Conservation (phyloP, 768 basidiomycete species). For the Pleurotus djamor region DNA sequence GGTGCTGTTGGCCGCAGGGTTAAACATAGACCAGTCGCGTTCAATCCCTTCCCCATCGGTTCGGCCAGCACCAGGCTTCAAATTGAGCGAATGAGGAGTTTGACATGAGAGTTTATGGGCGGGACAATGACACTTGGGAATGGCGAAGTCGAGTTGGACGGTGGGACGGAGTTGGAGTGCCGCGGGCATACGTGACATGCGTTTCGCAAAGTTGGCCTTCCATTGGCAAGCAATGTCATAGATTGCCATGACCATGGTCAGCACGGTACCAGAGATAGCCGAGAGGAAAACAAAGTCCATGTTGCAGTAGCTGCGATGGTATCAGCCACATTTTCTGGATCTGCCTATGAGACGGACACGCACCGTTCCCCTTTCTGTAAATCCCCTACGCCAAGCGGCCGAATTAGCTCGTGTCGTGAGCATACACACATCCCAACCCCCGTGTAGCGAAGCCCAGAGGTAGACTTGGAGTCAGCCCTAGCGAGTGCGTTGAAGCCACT, state of each 20-base stretch:
- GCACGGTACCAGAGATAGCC: neutral
- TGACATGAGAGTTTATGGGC: neutral
- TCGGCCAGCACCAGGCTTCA: conserved; percentile 15
- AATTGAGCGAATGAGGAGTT: conserved; percentile 24
- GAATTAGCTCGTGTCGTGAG: conserved; percentile 6
- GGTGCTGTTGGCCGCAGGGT: neutral
- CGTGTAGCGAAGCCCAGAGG: conserved; percentile 6
- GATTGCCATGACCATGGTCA: conserved; percentile 11
- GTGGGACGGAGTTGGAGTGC: neutral
- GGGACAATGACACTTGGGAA: conserved; percentile 15
- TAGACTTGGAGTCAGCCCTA: conserved; percentile 7
- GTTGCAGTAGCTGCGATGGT: conserved; percentile 19
- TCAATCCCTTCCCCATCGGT: conserved; percentile 27
- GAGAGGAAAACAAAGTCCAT: conserved; percentile 20
- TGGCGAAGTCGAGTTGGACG: conserved; percentile 14
- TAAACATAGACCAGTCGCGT: neutral
- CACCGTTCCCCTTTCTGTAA: conserved; percentile 30
- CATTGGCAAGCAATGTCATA: conserved; percentile 34
- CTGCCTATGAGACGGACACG: too few relatives aligned
- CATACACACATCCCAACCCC: conserved; percentile 10
- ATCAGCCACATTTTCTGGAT: too few relatives aligned
- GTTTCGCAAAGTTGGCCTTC: conserved; percentile 13
- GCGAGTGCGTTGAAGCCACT: conserved; percentile 3
- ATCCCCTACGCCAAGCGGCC: conserved; percentile 19
- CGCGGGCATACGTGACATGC: conserved; percentile 10